Percentiles rank a stretch among this genome's conserved stretches.
These are phyloP conservation scores for Shiraia sp. DNA, from an alignment of 2,329 filamentous ascomycete species.

Conservation along the genomic window DNA sequence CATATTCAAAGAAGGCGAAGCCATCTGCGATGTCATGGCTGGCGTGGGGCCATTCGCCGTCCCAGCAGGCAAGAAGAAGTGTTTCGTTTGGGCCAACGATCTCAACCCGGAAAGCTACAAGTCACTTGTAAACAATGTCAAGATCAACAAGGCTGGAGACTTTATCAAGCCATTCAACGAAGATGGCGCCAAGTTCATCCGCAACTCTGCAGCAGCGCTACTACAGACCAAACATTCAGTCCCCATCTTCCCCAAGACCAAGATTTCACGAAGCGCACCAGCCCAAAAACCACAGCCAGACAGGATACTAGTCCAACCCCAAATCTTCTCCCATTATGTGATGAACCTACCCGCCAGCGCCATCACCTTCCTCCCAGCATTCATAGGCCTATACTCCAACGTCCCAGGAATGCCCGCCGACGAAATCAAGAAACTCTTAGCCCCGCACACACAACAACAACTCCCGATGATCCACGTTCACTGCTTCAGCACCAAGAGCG, in stretches of 20 bases:
- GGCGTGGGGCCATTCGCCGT: conserved; percentile 95
- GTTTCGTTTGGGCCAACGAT: conserved; percentile 97
- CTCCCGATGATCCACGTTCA: conserved; percentile 91
- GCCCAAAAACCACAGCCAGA: conserved; percentile 34
- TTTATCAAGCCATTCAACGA: conserved; percentile 80
- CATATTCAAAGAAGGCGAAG: conserved; percentile 80
- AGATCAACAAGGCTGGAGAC: conserved; percentile 73
- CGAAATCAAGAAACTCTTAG: conserved; percentile 36
- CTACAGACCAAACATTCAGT: conserved; percentile 58
- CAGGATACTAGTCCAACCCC: conserved; percentile 60
- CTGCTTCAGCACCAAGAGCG: conserved; percentile 84
- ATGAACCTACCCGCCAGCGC: conserved; percentile 97
- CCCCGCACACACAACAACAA: conserved; percentile 53
- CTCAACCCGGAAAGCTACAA: conserved; percentile 88
- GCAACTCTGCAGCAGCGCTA: conserved; percentile 64
- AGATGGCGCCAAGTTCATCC: conserved; percentile 83
- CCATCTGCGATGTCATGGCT: conserved; percentile 95
- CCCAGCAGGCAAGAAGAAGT: conserved; percentile 83
- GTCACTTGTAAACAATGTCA: conserved; percentile 70
- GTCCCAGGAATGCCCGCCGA: conserved; percentile 39
- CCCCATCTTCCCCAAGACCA: conserved; percentile 42
- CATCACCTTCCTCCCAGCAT: conserved; percentile 77
- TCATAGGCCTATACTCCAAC: conserved; percentile 78
- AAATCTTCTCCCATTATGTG: conserved; percentile 86
- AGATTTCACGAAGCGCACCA: conserved; percentile 29